A percentile compares a stretch with the other conserved stretches of the same genome.
phyloP scores from a whole-genome alignment of 306 rosid species.

The Ammopiptanthus mongolicus region DNA sequence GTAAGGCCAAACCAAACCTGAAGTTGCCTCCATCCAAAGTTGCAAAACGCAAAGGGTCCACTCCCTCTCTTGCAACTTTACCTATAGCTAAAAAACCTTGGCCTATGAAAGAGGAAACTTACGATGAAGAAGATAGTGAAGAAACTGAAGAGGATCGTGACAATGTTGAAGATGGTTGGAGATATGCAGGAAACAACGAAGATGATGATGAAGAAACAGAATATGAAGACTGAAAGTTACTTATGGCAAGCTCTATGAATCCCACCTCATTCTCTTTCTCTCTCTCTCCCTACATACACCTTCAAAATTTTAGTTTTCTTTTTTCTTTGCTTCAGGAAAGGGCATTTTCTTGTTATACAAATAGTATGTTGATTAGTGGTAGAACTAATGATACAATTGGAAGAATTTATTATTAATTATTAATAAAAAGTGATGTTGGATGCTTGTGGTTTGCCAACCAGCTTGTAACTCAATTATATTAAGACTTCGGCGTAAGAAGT shows the following conservation, averaged over 20 bases:
- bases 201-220: constrained; percentile 98
- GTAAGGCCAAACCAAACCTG: constrained; percentile 56
- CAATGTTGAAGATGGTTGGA: constrained; percentile 90
- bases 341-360: not conserved
- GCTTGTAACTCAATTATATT: not conserved
- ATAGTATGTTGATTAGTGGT: not conserved
- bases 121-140: constrained; percentile 79
- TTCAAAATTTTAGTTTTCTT: not conserved
- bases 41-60: constrained; percentile 51
- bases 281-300: not conserved
- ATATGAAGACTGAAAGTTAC: constrained; percentile 58
- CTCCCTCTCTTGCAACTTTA: constrained; percentile 49
- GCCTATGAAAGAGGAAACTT: constrained; percentile 68
- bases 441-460: not conserved
- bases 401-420: not conserved
- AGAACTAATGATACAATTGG: not conserved
- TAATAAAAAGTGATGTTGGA: not conserved
- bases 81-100: constrained; percentile 63
- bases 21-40: constrained; percentile 71
- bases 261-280: too few relatives aligned
- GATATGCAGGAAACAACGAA: constrained; percentile 64
- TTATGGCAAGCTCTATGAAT: not conserved
- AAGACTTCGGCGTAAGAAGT: too few relatives aligned
- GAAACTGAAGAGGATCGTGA: constrained; percentile 97
- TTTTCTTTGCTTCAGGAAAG: not conserved